Percentiles rank a stretch among this genome's conserved stretches.
phyloP scores from a whole-genome alignment of 495 filamentous ascomycete genomes.

The Xylaria acuta region DNA sequence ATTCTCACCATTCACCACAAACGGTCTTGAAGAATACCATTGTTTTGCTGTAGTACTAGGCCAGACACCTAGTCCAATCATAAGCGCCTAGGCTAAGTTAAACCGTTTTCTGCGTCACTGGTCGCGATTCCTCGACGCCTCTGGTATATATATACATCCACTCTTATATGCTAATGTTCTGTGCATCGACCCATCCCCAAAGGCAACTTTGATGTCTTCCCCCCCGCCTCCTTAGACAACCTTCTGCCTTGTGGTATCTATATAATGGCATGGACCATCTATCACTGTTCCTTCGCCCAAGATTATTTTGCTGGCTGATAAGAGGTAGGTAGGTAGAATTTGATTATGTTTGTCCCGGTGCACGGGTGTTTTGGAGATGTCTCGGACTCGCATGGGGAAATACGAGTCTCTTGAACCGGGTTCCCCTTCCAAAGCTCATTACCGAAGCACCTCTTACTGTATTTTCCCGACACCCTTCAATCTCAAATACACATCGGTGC shows the following conservation, averaged over 20 bases:
- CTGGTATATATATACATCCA: slow-evolving; percentile 2
- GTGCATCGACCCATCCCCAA: neutral
- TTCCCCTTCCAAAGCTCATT: neutral
- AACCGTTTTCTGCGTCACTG: neutral
- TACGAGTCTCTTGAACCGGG: neutral
- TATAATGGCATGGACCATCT: neutral
- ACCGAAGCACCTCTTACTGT: neutral
- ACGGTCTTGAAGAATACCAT: neutral
- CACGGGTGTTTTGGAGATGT: neutral
- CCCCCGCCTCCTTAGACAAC: neutral
- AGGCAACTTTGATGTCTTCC: neutral
- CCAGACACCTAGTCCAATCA: neutral
- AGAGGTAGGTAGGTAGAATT: neutral
- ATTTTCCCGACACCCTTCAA: slow-evolving; percentile 85
- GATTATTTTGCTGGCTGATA: neutral
- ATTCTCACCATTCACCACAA: neutral
- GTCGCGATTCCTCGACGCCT: too few species aligned
- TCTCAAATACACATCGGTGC: slow-evolving; percentile 67
- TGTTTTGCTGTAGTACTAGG: neutral
- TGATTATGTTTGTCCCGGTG: neutral
- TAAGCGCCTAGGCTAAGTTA: neutral
- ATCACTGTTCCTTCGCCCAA: neutral
- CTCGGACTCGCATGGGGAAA: slow-evolving; percentile 5
- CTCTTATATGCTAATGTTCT: neutral
- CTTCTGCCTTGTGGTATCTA: neutral